These are phyloP conservation scores for Diplodia mutila DNA, from an alignment of 2,329 filamentous ascomycete genomes.

Conservation along the genomic window DNA sequence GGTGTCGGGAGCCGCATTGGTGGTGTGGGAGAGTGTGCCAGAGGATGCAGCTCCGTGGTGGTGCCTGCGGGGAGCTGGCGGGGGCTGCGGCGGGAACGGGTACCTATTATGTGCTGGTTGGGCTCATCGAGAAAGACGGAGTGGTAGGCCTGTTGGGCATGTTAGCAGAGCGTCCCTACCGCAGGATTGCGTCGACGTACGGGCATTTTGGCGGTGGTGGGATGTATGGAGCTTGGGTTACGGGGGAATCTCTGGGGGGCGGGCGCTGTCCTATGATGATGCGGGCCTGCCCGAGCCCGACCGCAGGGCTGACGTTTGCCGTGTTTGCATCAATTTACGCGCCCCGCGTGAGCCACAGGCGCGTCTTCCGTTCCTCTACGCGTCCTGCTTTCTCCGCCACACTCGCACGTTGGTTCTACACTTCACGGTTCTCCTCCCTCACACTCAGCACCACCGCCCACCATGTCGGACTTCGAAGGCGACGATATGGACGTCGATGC, in stretches of 20 bases:
- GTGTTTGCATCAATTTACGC: constrained; percentile 46
- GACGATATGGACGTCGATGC: constrained; percentile 71
- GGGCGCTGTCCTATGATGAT: constrained; percentile 30
- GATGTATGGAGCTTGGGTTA: constrained; percentile 13
- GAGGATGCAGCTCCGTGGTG: constrained; percentile 10
- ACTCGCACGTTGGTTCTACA: background rate
- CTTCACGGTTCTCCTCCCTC: background rate
- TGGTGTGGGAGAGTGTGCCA: background rate
- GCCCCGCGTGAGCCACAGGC: constrained; percentile 29
- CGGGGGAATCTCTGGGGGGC: constrained; percentile 32
- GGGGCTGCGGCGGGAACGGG: constrained; percentile 12
- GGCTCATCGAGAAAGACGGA: constrained; percentile 90
- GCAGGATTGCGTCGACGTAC: constrained; percentile 39
- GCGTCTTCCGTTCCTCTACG: constrained; percentile 27
- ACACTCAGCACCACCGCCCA: constrained; percentile 25
- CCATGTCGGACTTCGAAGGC: constrained; percentile 63
- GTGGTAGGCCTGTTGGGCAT: constrained; percentile 80
- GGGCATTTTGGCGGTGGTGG: constrained; percentile 48
- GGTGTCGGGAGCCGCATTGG: constrained; percentile 6
- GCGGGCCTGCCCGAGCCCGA: constrained; percentile 34
- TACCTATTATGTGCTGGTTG: constrained; percentile 68
- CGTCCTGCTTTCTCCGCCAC: constrained; percentile 26
- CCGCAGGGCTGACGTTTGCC: constrained; percentile 38
- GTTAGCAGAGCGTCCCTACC: background rate
- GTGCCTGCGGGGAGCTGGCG: constrained; percentile 24